phyloP scores from a whole-genome alignment of 1,284 basidiomycete species.

The Moesziomyces sp. region DNA sequence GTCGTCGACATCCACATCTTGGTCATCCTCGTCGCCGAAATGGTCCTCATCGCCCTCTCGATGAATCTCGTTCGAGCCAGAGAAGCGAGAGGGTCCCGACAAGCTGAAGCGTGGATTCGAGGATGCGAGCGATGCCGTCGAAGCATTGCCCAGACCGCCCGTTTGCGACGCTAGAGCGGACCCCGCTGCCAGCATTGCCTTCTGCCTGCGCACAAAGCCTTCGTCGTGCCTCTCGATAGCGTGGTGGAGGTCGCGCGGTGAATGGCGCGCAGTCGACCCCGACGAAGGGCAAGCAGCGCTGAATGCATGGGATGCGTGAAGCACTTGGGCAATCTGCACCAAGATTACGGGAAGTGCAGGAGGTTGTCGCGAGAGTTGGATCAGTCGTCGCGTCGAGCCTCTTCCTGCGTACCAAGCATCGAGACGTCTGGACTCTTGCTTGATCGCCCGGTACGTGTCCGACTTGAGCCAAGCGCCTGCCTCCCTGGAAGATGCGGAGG shows the following conservation, averaged over 20 bases:
- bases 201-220: conserved; percentile 44
- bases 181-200: conserved; percentile 24
- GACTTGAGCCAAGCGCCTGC: conserved; percentile 33
- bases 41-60: conserved; percentile 6
- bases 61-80: conserved; percentile 5
- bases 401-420: conserved; percentile 48
- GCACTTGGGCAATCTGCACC: conserved; percentile 51
- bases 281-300: conserved; percentile 54
- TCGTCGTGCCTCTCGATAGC: conserved; percentile 57
- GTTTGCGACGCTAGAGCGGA: conserved; percentile 13
- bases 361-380: conserved; percentile 45
- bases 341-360: conserved; percentile 40
- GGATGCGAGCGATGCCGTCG: conserved; percentile 6
- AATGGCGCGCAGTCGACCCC: conserved; percentile 47
- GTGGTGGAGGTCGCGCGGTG: conserved; percentile 54
- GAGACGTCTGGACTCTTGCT: conserved; percentile 42
- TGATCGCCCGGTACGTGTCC: conserved; percentile 27
- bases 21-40: conserved; percentile 15
- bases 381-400: conserved; percentile 46
- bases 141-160: neutral
- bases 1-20: conserved; percentile 40
- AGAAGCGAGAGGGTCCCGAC: conserved; percentile 8
- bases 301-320: conserved; percentile 51
- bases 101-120: conserved; percentile 15
- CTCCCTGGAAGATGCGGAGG: conserved; percentile 6